Evolutionary conservation across 345 rosid genomes (phyloP).

Genomic region (Cardamine resedifolia): DNA sequence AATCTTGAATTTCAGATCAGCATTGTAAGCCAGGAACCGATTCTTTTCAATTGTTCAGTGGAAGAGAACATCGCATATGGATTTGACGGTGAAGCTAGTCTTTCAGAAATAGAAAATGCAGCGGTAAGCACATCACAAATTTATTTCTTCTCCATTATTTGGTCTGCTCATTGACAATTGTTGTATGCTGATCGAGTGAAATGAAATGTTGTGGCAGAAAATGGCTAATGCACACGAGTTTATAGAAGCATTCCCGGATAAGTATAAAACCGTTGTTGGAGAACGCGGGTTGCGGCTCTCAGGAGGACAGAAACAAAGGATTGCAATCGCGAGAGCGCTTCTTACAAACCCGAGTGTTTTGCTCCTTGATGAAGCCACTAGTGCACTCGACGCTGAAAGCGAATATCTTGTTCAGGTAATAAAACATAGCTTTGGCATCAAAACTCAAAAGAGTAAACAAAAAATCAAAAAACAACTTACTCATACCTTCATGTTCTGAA

Average conservation of each 20-base stretch:
- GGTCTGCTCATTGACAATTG: background rate
- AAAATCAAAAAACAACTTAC: background rate
- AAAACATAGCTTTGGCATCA: background rate
- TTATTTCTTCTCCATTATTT: background rate
- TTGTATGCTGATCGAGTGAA: background rate
- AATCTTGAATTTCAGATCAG: conserved; percentile 54
- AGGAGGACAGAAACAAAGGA: conserved; percentile 93
- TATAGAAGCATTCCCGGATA: conserved; percentile 75
- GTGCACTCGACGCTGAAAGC: conserved; percentile 95
- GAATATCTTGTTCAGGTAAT: conserved; percentile 91
- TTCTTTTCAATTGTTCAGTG: conserved; percentile 58
- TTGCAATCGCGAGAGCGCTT: conserved; percentile 91
- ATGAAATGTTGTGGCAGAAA: conserved; percentile 48
- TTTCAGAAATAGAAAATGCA: conserved; percentile 58
- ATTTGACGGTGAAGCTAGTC: conserved; percentile 56
- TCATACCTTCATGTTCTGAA: background rate
- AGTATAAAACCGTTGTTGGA: conserved; percentile 73
- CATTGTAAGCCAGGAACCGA: conserved; percentile 97
- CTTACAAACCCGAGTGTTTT: conserved; percentile 83
- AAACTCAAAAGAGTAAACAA: background rate
- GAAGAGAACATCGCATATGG: conserved; percentile 67
- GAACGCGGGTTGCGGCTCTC: conserved; percentile 93
- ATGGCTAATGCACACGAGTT: conserved; percentile 97
- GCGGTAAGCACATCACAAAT: conserved; percentile 50
- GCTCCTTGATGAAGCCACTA: conserved; percentile 93